Percentiles rank a stretch among this genome's conserved stretches.
These are phyloP conservation scores for Xylariales sp. DNA, from an alignment of 2,329 filamentous ascomycete genomes.

Conservation along the genomic window DNA sequence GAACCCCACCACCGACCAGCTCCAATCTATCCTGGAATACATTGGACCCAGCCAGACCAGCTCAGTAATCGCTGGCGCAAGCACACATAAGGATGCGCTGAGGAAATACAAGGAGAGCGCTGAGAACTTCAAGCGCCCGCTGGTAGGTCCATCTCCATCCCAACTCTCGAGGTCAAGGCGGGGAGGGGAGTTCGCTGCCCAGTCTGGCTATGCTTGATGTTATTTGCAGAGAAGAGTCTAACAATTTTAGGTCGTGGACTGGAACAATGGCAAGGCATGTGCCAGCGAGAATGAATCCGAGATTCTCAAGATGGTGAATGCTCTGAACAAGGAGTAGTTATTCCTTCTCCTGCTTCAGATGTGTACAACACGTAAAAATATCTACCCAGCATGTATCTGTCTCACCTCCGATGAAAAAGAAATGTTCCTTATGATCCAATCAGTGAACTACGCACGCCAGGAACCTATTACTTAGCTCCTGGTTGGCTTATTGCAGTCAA, in stretches of 20 bases:
- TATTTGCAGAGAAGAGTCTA: slow-evolving; percentile 13
- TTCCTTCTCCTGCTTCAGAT: background rate
- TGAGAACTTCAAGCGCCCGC: slow-evolving; percentile 66
- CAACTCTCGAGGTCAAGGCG: too few relatives aligned
- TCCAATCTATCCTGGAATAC: slow-evolving; percentile 81
- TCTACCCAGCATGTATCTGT: too few relatives aligned
- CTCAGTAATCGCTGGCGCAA: slow-evolving; percentile 68
- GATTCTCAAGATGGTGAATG: slow-evolving; percentile 76
- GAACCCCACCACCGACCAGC: slow-evolving; percentile 75
- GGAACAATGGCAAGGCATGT: slow-evolving; percentile 83
- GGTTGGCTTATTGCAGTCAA: too few relatives aligned
- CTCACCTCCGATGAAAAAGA: too few relatives aligned
- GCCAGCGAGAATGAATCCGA: slow-evolving; percentile 79
- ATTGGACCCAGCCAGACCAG: slow-evolving; percentile 59
- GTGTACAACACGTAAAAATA: background rate
- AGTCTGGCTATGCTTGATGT: slow-evolving; percentile 6
- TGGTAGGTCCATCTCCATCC: slow-evolving; percentile 58
- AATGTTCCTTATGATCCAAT: too few relatives aligned
- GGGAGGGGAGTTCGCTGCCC: too few relatives aligned
- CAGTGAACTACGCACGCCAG: too few relatives aligned
- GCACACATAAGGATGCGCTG: slow-evolving; percentile 70
- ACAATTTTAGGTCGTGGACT: slow-evolving; percentile 66
- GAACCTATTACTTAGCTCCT: too few relatives aligned
- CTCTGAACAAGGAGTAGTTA: slow-evolving; percentile 32
- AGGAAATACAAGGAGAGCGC: slow-evolving; percentile 69